phyloP scores from a whole-genome alignment of 192 early-diverging fungal genomes.

The Rhizoclosmatium globosum region DNA sequence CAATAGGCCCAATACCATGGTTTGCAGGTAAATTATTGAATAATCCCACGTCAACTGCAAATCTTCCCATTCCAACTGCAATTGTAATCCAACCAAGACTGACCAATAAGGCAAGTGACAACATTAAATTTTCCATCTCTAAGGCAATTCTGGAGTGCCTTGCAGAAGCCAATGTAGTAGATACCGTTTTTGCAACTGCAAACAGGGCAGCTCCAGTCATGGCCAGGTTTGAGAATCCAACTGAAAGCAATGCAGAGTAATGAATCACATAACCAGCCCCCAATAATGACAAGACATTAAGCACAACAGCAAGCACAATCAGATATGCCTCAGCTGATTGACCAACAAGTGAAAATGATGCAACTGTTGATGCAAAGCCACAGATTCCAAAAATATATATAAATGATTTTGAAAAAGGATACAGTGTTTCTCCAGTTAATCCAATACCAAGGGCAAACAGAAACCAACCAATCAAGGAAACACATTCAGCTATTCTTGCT shows the following conservation, averaged over 20 bases:
- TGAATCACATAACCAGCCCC: conserved; percentile 26
- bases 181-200: conserved; percentile 6
- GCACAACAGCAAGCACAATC: neutral
- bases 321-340: neutral
- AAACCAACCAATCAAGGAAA: conserved; percentile 29
- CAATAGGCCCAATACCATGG: conserved; percentile 28
- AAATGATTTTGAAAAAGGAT: neutral
- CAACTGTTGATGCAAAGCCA: conserved; percentile 9
- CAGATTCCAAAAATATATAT: conserved; percentile 22
- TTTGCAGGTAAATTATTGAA: neutral
- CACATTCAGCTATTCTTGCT: conserved; percentile 11
- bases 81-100: conserved; percentile 14
- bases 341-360: conserved; percentile 4
- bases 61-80: conserved; percentile 25
- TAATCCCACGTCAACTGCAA: conserved; percentile 23
- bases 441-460: conserved; percentile 27
- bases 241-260: neutral
- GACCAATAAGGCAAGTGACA: neutral
- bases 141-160: conserved; percentile 27
- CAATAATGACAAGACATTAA: conserved; percentile 13
- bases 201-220: conserved; percentile 23
- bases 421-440: neutral
- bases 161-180: conserved; percentile 8
- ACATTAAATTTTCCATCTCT: conserved; percentile 21
- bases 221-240: neutral